A percentile compares a stretch with the other conserved stretches of the same genome.
Conservation (phyloP, 1,284 basidiomycete species). For the Pseudozyma flocculosa region DNA sequence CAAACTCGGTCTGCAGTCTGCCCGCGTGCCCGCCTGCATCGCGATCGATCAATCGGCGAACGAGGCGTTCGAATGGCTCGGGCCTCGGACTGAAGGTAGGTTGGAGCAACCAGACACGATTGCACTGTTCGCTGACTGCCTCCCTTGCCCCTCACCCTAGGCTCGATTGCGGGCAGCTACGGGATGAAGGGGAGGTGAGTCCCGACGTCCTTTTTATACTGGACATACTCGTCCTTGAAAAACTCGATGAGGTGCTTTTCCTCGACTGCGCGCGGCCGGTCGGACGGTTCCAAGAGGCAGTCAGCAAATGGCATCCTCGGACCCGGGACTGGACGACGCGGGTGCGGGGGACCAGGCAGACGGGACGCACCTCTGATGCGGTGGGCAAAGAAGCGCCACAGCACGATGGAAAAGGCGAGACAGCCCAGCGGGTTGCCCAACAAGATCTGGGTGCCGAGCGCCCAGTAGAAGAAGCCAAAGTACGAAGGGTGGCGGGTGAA, state of each 20-base stretch:
- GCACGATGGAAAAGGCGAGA: constrained; percentile 65
- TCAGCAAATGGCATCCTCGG: no score
- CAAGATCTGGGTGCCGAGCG: constrained; percentile 87
- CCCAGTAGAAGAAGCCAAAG: constrained; percentile 97
- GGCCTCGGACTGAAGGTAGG: no score
- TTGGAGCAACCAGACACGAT: no score
- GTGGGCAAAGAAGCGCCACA: constrained; percentile 83
- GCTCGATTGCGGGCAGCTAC: no score
- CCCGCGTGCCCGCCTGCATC: no score
- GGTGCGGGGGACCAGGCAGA: background rate
- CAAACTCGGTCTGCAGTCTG: no score
- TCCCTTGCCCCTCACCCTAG: no score
- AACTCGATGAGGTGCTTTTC: constrained; percentile 73
- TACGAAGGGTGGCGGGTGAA: constrained; percentile 95
- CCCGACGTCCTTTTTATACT: constrained; percentile 70
- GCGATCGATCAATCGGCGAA: no score
- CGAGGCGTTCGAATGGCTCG: no score
- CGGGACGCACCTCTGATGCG: constrained; percentile 67
- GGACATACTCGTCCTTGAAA: constrained; percentile 76
- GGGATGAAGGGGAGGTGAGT: constrained; percentile 66
- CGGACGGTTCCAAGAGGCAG: constrained; percentile 1
- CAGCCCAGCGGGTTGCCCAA: constrained; percentile 82
- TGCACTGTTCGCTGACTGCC: no score
- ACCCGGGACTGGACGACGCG: no score
- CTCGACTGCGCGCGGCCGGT: constrained; percentile 67